Base-by-base conservation (phyloP, 805 yeast species). In the Teunomyces barrocoloradensis region DNA sequence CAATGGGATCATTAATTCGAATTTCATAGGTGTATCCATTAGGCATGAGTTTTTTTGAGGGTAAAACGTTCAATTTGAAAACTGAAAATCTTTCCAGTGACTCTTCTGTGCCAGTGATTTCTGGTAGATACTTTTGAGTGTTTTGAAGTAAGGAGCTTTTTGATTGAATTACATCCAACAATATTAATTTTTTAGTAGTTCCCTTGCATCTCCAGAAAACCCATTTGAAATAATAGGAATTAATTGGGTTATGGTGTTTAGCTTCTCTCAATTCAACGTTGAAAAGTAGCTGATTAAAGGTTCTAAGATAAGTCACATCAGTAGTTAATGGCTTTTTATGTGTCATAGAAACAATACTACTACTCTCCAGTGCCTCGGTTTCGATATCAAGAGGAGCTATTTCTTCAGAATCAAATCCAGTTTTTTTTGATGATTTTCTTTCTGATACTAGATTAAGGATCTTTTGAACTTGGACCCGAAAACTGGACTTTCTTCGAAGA, bases 11-110 rank as follows among this genome's bases (percentile, higher is more conserved):
- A 17, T 21, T 34, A 7, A 49, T 45, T 17, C 46, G 44, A 9
- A 52, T 23, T 21, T 52, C 55, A n/a, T 45, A 30, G 5, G 55
- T 52, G 27, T 46, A 47, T n/a, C 55, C 55, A 11, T 30, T n/a
- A n/a, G 35, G 34, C 20, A 47, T 17, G 5, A 29, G 27, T 6
- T 29, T 34, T 33, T 46, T 47, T 9, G 21, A 18, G 1, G 55
- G 55, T 18, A 30, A 21, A 10, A 49, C 27, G 5, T 52, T 52
- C 17, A 41, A 43, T 34, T 48, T 46, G 30, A 52, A 49, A 11
- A 52, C 28, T 13, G 15, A 35, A 4, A 49, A 6, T 12, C 45
- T 48, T 13, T 37, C 40, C 15, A 23, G 5, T 3, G 29, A 20
- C 5, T 13, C 29, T 13, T 37, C 28, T n/a, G 29, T 13, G 3